Conservation (phyloP, 345 rosid species). For the Eucalyptus fibrosa region DNA sequence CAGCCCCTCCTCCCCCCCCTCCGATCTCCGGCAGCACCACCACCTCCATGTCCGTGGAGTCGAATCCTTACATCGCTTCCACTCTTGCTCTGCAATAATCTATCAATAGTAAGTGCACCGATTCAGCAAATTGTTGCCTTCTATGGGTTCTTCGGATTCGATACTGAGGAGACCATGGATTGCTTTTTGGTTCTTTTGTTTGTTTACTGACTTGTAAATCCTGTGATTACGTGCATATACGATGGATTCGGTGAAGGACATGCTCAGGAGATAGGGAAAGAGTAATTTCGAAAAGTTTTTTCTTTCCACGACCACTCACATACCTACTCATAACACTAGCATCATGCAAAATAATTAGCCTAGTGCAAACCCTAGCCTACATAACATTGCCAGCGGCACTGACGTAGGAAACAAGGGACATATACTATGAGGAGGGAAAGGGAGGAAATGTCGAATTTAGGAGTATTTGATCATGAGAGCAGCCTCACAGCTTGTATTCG, state of each 20-base stretch:
- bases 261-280: conserved; percentile 73
- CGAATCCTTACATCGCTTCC: conserved; percentile 71
- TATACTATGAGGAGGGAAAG: too few relatives aligned
- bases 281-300: neutral
- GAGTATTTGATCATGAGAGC: too few relatives aligned
- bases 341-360: too few relatives aligned
- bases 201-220: neutral
- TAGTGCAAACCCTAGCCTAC: too few relatives aligned
- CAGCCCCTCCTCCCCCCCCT: neutral
- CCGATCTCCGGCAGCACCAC: conserved; percentile 37
- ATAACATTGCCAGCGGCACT: too few relatives aligned
- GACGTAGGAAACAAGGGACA: too few relatives aligned
- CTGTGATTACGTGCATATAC: conserved; percentile 26
- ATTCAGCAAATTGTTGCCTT: neutral
- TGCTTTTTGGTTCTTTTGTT: neutral
- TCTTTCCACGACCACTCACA: too few relatives aligned
- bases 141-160: neutral
- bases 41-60: conserved; percentile 69
- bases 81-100: conserved; percentile 19
- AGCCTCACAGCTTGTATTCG: fast-evolving
- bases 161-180: neutral
- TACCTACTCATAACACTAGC: too few relatives aligned
- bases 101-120: conserved; percentile 29
- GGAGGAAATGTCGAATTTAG: too few relatives aligned
- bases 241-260: conserved; percentile 72